Evolutionary conservation across 768 basidiomycete genomes (phyloP), one percentile per base, ranked within the genome.

Genomic region (Suillus bovinus): DNA sequence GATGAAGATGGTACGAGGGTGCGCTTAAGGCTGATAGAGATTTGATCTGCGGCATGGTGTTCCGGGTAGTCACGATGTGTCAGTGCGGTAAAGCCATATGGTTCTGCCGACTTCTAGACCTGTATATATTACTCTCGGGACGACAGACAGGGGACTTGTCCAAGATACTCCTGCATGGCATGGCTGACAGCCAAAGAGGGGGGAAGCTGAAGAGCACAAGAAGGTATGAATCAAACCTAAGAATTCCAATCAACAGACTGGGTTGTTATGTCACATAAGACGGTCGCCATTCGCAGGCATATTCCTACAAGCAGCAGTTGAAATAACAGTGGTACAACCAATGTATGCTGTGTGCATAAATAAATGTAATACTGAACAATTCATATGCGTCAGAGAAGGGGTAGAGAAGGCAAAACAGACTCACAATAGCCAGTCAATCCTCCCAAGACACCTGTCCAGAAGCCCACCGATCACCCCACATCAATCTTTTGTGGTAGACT

Each of bases 391-490:
- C 22, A 59, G 33, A 41, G 22, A 22, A 36, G 27, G 16, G 27
- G 16, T 27, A 9, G 16, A 13, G 22, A 47, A 22, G 24, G 14
- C 9, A n/a, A 38, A 22, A 17, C 5, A 34, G 27, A 22, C 58
- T 56, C n/a, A 56, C 38, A 39, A 20, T 29, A 39, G 16, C 17
- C 38, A 20, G 7, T 56, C 17, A 54, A 22, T 89, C 83, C 57
- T 93, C 91, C 94, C 95, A 97, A 33, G 83, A 81, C 8, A 98
- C 94, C 67, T 93, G 88, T 2, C 92, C 93, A 38, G 84, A 82
- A 1, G 86, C 80, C 94, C 96, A 98, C 67, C 89, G 81, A 71
- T 94, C 91, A 20, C 87, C 86, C 91, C 93, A 97, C 72, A 96
- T 88, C 2, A 87, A 88, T 20, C 96, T 82, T 76, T 96, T 97